Base-by-base conservation (phyloP, 768 basidiomycete genomes). In the Xerocomellus dryophilus region DNA sequence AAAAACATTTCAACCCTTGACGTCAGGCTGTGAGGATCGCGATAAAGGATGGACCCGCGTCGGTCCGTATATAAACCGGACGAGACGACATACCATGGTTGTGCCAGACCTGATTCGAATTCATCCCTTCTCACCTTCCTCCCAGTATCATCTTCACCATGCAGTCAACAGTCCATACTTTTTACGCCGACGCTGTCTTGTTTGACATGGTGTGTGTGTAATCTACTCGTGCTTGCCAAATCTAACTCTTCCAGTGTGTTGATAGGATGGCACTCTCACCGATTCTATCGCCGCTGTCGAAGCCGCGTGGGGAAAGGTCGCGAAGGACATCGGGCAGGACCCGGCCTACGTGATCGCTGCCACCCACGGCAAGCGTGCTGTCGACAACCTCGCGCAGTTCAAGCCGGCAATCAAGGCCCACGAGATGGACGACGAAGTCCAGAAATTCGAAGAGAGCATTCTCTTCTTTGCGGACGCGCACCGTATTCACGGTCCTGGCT, bases 311-410 rank as follows among this genome's bases (percentile, higher is more conserved):
- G 80, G 81, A 29, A 81, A 81, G 62, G 85, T 89, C 41, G 86
- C 87, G 2, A 72, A 73, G 47, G 85, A 88, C 65, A 79, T 89
- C 47, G 84, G 84, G 50, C 78, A 81, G 69, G 84, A 86, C 68
- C 83, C 84, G 7, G 75, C 77, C 52, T 76, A 81, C 51, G 84
- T 87, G 57, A 86, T 88, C 63, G 83, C 81, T 10, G 83, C 84
- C 36, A 88, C 86, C n/a, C 87, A 90, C 67, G 87, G 87, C 63
- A 84, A 86, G 64, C 83, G 87, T 56, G 88, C 86, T 11, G 76
- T 86, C 63, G 87, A 89, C 73, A 90, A 89, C 71, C 80, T 88
- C 58, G 67, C 77, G 5, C 74, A 77, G 45, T 83, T 83, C 74
- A 83, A 81, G 62, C 83, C 84, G 0, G 66, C 76, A 31, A 79